Evolutionary conservation across 2,329 filamentous ascomycete species (phyloP).

Genomic region (Kalaharituber pfeilii): DNA sequence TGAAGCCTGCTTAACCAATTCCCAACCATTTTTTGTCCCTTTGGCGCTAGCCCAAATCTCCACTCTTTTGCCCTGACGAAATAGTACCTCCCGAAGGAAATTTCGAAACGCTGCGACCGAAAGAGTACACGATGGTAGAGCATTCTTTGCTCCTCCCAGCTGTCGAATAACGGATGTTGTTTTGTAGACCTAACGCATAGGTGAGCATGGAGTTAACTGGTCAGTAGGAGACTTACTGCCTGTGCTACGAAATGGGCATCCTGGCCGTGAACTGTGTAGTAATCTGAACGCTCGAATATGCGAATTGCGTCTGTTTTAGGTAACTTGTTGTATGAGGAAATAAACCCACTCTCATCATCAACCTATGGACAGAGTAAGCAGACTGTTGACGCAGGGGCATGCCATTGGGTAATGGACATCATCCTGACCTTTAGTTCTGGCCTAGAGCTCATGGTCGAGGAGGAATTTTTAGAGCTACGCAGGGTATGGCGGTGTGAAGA

Average conservation of each 20-base stretch:
- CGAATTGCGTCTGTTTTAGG: conserved; percentile 57
- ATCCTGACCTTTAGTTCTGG: not conserved
- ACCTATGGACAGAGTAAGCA: conserved; percentile 37
- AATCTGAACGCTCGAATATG: conserved; percentile 87
- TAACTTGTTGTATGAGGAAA: conserved; percentile 85
- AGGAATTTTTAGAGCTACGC: no score
- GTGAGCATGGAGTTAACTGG: not conserved
- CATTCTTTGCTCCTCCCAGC: conserved; percentile 51
- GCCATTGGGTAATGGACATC: not conserved
- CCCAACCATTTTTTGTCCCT: conserved; percentile 69
- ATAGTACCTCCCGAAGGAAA: conserved; percentile 84
- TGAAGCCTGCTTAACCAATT: conserved; percentile 75
- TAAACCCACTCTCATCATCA: conserved; percentile 93
- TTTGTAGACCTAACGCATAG: conserved; percentile 58
- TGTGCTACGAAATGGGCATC: conserved; percentile 71
- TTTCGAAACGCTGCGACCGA: conserved; percentile 88
- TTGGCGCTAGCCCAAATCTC: conserved; percentile 70
- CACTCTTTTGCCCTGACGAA: conserved; percentile 74
- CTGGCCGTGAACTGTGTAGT: conserved; percentile 81
- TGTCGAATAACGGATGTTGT: conserved; percentile 89
- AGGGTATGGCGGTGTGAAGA: no score
- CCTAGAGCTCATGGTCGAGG: not conserved
- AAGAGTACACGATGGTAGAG: conserved; percentile 85
- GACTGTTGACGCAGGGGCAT: not conserved
- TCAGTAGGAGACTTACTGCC: conserved; percentile 36